phyloP scores from a whole-genome alignment of 176 grass and related monocot species.

The Juncus effusus region DNA sequence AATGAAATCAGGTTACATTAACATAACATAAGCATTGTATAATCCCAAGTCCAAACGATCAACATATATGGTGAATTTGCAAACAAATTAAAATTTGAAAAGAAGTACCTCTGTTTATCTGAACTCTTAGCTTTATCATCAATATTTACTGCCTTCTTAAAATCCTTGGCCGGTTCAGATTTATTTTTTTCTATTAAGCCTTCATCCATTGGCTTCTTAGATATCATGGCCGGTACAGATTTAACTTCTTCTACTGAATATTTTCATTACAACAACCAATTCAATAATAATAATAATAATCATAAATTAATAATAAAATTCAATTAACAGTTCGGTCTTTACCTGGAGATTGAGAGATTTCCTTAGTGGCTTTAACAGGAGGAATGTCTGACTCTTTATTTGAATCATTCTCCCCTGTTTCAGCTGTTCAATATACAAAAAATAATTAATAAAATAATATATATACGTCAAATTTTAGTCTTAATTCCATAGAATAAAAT shows the following conservation, averaged over 20 bases:
- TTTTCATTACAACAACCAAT: slow-evolving; percentile 19
- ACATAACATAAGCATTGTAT: neutral
- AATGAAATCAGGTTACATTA: neutral
- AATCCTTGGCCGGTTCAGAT: neutral
- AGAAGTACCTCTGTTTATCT: slow-evolving; percentile 84
- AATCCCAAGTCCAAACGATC: no score
- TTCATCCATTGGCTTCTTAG: slow-evolving; percentile 27
- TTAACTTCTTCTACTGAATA: slow-evolving; percentile 20
- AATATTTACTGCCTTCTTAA: slow-evolving; percentile 14
- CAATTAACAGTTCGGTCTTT: neutral
- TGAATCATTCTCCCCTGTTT: slow-evolving; percentile 36
- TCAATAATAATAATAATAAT: slow-evolving; percentile 13
- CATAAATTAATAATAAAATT: slow-evolving; percentile 8
- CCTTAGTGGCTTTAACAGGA: slow-evolving; percentile 17
- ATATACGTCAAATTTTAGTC: no score
- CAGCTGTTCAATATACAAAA: slow-evolving; percentile 23
- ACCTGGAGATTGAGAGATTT: slow-evolving; percentile 24
- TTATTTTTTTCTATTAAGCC: slow-evolving; percentile 20
- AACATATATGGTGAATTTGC: neutral
- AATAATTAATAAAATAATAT: neutral
- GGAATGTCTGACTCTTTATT: slow-evolving; percentile 35
- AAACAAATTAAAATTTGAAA: slow-evolving; percentile 17
- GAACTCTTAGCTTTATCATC: slow-evolving; percentile 46
- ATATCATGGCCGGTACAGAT: slow-evolving; percentile 26
- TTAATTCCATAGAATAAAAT: no score